A percentile compares a stretch with the other conserved stretches of the same genome.
phyloP scores from a whole-genome alignment of 768 basidiomycete genomes.

The Leccinum ochraceum region DNA sequence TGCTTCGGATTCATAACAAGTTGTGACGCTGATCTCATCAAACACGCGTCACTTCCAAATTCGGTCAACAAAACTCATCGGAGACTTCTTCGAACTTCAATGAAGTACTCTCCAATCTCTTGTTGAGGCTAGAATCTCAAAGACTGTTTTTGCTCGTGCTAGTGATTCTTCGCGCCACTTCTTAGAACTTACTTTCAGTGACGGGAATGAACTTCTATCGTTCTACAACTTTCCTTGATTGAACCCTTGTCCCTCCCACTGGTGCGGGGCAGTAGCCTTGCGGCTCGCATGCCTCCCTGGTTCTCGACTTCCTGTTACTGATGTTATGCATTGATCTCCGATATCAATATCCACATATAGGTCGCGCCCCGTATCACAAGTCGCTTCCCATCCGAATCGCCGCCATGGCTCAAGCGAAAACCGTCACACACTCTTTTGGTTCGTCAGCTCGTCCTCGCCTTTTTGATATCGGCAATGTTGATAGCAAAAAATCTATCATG shows the following conservation, averaged over 20 bases:
- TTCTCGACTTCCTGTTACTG: constrained; percentile 4
- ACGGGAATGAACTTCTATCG: constrained; percentile 7
- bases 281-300: not conserved
- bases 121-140: not conserved
- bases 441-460: constrained; percentile 36
- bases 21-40: not conserved
- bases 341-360: constrained; percentile 5
- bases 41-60: not conserved
- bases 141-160: not conserved
- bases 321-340: not conserved
- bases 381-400: not conserved
- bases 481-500: constrained; percentile 34
- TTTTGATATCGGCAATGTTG: constrained; percentile 41
- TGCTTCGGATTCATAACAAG: too few species aligned
- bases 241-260: constrained; percentile 3
- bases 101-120: too few species aligned
- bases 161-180: not conserved
- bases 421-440: constrained; percentile 33
- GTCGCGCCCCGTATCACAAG: not conserved
- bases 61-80: too few species aligned
- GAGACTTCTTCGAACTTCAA: too few species aligned
- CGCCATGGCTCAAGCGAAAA: constrained; percentile 24
- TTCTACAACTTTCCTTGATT: not conserved
- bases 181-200: not conserved
- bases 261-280: not conserved